phyloP scores from a whole-genome alignment of 2,329 filamentous ascomycete genomes.

The Trichoderma harzianum region DNA sequence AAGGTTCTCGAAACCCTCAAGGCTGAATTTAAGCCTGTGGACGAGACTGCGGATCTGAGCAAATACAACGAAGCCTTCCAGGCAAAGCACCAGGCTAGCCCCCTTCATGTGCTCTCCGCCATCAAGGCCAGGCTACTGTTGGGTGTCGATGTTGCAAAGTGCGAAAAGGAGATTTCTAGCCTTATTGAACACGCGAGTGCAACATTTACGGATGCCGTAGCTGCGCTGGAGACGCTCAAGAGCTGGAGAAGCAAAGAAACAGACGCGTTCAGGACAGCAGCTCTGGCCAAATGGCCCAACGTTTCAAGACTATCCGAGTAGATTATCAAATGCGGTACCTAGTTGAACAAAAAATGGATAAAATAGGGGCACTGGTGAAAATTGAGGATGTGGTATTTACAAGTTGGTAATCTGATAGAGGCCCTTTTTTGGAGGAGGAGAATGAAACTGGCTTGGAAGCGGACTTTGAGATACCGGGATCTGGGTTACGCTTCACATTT shows the following conservation, averaged over 20 bases:
- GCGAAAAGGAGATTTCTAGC: constrained; percentile 61
- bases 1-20: constrained; percentile 69
- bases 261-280: constrained; percentile 47
- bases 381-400: neutral
- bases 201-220: constrained; percentile 54
- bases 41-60: constrained; percentile 55
- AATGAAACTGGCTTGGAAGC: neutral
- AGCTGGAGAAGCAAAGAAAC: constrained; percentile 49
- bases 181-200: constrained; percentile 50
- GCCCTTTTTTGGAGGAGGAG: neutral
- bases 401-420: neutral
- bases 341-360: neutral
- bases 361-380: neutral
- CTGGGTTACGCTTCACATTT: neutral
- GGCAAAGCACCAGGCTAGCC: constrained; percentile 58
- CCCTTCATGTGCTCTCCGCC: constrained; percentile 60
- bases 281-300: constrained; percentile 49
- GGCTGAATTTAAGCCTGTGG: constrained; percentile 60
- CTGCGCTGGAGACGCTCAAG: constrained; percentile 41
- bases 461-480: neutral
- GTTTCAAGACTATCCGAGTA: constrained; percentile 42
- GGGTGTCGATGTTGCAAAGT: constrained; percentile 53
- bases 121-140: constrained; percentile 59
- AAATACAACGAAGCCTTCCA: constrained; percentile 66
- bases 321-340: neutral